A percentile compares a stretch with the other conserved stretches of the same genome.
These are phyloP conservation scores for Neurospora crassa DNA, from an alignment of 2,329 filamentous ascomycete species.

Conservation along the genomic window DNA sequence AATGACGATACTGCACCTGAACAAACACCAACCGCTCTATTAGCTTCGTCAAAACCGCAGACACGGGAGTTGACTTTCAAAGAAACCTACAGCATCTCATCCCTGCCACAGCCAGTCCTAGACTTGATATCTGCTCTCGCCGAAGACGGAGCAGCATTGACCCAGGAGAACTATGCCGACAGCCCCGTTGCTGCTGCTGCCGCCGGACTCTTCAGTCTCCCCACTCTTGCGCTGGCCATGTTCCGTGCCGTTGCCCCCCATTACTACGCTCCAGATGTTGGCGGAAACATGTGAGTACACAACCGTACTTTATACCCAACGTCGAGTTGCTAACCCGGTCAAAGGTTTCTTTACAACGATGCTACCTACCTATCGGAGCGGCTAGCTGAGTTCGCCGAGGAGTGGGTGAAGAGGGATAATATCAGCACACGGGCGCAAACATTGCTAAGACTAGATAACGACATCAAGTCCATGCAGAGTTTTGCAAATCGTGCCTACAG, in stretches of 20 bases:
- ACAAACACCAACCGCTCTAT: conserved; percentile 10
- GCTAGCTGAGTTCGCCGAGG: conserved; percentile 36
- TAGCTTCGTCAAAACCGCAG: conserved; percentile 11
- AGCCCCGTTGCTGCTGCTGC: conserved; percentile 58
- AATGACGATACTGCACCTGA: conserved; percentile 18
- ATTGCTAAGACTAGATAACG: conserved; percentile 50
- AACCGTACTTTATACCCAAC: neutral
- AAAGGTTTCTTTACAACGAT: conserved; percentile 59
- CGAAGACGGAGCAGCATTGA: conserved; percentile 53
- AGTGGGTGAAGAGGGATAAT: conserved; percentile 46
- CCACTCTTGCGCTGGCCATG: conserved; percentile 65
- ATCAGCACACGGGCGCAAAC: conserved; percentile 38
- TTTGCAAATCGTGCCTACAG: conserved; percentile 55
- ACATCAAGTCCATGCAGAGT: conserved; percentile 47
- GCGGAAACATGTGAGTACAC: conserved; percentile 52
- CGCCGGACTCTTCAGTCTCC: conserved; percentile 59
- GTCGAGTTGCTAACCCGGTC: conserved; percentile 12
- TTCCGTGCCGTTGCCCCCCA: conserved; percentile 69
- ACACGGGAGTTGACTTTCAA: conserved; percentile 64
- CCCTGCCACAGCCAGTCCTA: conserved; percentile 72
- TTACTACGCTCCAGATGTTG: conserved; percentile 55
- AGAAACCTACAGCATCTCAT: conserved; percentile 83
- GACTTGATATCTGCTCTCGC: conserved; percentile 51
- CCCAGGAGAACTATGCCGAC: conserved; percentile 33
- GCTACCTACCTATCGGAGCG: conserved; percentile 52